phyloP scores from a whole-genome alignment of 1,284 basidiomycete genomes.

The Cutaneotrichosporon cavernicola region DNA sequence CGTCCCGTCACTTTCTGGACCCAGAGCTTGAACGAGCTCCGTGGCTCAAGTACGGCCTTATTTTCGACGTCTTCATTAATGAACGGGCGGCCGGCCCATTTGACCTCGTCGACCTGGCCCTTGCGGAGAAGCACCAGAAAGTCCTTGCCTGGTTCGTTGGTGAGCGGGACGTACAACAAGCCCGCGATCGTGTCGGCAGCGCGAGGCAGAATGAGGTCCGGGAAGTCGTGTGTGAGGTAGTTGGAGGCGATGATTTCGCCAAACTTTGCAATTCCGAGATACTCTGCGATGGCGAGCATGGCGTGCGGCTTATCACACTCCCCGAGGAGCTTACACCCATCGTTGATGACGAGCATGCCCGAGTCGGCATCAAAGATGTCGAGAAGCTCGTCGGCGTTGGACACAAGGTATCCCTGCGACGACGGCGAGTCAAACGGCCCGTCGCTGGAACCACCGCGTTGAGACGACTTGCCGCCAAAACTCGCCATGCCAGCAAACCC shows the following conservation, averaged over 20 bases:
- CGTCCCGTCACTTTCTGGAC: slow-evolving; percentile 72
- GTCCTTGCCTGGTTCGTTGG: slow-evolving; percentile 64
- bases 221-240: slow-evolving; percentile 68
- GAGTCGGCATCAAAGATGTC: slow-evolving; percentile 80
- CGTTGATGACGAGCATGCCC: slow-evolving; percentile 79
- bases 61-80: slow-evolving; percentile 54
- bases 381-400: slow-evolving; percentile 79
- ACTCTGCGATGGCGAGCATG: slow-evolving; percentile 78
- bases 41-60: slow-evolving; percentile 62
- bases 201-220: slow-evolving; percentile 68
- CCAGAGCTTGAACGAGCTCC: slow-evolving; percentile 80
- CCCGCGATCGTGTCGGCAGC: slow-evolving; percentile 75
- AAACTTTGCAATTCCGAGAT: slow-evolving; percentile 74
- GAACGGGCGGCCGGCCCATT: slow-evolving; percentile 77
- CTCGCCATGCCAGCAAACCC: background rate
- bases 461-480: background rate
- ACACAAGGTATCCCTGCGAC: slow-evolving; percentile 70
- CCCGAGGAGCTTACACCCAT: slow-evolving; percentile 81
- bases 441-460: background rate
- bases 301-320: slow-evolving; percentile 72
- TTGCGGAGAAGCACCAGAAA: slow-evolving; percentile 78
- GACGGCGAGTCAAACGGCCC: background rate
- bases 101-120: slow-evolving; percentile 69
- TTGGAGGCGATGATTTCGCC: slow-evolving; percentile 65
- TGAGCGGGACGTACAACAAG: slow-evolving; percentile 73